Percentiles rank a stretch among this genome's conserved stretches.
These are phyloP conservation scores for Botrytis sinoallii DNA, from an alignment of 2,329 filamentous ascomycete species.

Conservation along the genomic window DNA sequence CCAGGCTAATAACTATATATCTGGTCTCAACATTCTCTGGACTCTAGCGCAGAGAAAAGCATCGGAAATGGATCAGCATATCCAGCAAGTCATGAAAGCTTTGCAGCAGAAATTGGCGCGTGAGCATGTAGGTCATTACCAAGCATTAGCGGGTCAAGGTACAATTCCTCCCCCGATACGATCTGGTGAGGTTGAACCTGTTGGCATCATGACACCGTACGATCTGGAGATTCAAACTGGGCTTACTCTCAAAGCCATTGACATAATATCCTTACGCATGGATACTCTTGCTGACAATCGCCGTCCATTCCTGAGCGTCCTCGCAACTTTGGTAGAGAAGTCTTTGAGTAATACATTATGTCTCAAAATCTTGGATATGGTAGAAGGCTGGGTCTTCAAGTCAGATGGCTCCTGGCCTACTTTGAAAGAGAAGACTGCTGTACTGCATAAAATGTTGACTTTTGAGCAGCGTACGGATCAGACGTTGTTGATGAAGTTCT, in stretches of 20 bases:
- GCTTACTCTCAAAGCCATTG: conserved; percentile 91
- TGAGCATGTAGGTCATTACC: conserved; percentile 82
- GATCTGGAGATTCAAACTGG: conserved; percentile 87
- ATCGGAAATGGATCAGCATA: conserved; percentile 84
- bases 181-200: conserved; percentile 48
- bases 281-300: conserved; percentile 87
- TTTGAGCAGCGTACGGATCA: conserved; percentile 85
- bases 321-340: conserved; percentile 93
- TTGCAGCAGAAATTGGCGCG: conserved; percentile 88
- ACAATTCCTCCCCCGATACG: conserved; percentile 37
- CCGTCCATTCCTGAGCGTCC: conserved; percentile 88
- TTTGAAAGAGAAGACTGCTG: conserved; percentile 96
- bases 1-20: conserved; percentile 74
- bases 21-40: conserved; percentile 91
- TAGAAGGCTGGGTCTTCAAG: conserved; percentile 94
- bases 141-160: conserved; percentile 52
- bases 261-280: conserved; percentile 88
- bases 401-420: conserved; percentile 95
- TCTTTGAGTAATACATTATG: conserved; percentile 84
- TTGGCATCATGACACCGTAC: conserved; percentile 63
- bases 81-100: conserved; percentile 84
- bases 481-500: conserved; percentile 85
- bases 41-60: conserved; percentile 82
- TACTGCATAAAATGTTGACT: conserved; percentile 97
- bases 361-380: conserved; percentile 88